Evolutionary conservation across 305 asterid genomes (phyloP), one percentile per base, ranked within the genome.

Genomic region (Fraxinus baroniana): DNA sequence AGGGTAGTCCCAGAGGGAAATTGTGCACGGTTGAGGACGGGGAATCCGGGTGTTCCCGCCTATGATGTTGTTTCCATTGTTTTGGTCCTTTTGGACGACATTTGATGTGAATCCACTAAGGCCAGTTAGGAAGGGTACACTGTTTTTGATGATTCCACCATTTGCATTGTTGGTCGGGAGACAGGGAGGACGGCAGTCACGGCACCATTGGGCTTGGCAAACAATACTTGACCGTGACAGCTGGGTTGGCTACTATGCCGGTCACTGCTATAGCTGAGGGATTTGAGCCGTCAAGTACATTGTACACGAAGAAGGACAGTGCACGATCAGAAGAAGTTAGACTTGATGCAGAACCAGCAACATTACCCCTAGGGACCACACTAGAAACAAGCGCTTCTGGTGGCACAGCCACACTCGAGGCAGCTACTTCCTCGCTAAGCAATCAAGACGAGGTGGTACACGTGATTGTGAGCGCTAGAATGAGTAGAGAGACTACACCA

Each of bases 251-350:
- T 2, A 93, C 98, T 0, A 91, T 82, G 2, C 95, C 97, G 0
- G 95, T 92, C 13, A 92, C 94, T 1, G 93, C 92, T 26, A 93
- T 85, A 74, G 97, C 95, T 0, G 97, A 90, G 76, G 98, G 97
- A 71, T 87, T 91, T 33, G 89, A 80, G 20, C 97, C 94, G 2
- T 94, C 97, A 0, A 93, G 91, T 8, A 93, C 92, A 84, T 92
- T 97, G 52, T 93, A 95, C 97, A 93, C 86, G 89, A 90, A 93
- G 86, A 93, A 94, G 22, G 94, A 85, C 18, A 92, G 84, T 1
- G 87, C 36, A 74, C 89, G 91, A 52, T 85, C 92, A 57, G 12
- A 6, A 55, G 8, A 5, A 5, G 60, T 70, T 78, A 66, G 68
- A 28, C 64, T 71, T 57, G 26, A n/a, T 57, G 26, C 12, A 5